phyloP scores from a whole-genome alignment of 1,139 yeast genomes.

The Wickerhamomyces sp. region DNA sequence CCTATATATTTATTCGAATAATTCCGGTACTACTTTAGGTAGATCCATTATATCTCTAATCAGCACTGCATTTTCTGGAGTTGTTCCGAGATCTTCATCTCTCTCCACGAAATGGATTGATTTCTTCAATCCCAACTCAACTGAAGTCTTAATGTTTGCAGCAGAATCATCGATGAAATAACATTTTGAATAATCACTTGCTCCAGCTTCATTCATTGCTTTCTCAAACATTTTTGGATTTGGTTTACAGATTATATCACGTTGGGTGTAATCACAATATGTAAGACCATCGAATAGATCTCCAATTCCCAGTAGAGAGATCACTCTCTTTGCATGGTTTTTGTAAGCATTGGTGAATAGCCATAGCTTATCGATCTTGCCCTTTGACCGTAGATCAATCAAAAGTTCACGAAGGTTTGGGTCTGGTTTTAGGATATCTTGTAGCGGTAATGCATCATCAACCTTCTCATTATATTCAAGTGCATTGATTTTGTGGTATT shows the following conservation, averaged over 20 bases:
- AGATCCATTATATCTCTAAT: constrained; percentile 44
- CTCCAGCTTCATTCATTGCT: constrained; percentile 60
- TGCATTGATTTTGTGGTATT: constrained; percentile 80
- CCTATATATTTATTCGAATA: constrained; percentile 28
- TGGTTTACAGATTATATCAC: constrained; percentile 82
- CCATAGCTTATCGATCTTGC: constrained; percentile 64
- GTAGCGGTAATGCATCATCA: constrained; percentile 88
- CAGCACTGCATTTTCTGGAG: constrained; percentile 38
- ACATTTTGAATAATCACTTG: constrained; percentile 38
- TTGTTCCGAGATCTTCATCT: constrained; percentile 28
- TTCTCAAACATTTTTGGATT: constrained; percentile 53
- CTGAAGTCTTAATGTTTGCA: constrained; percentile 46
- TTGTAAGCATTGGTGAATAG: constrained; percentile 91
- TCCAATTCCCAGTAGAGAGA: constrained; percentile 76
- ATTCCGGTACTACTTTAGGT: constrained; percentile 42
- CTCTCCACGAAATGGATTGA: constrained; percentile 39
- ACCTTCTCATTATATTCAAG: constrained; percentile 82
- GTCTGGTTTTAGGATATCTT: constrained; percentile 63
- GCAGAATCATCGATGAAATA: constrained; percentile 84
- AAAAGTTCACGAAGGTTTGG: constrained; percentile 47
- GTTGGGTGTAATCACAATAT: constrained; percentile 72
- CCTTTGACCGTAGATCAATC: constrained; percentile 36
- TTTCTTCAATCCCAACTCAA: constrained; percentile 37
- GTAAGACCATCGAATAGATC: constrained; percentile 92
- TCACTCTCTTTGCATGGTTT: constrained; percentile 77